Percentiles rank a stretch among this genome's conserved stretches.
Conservation (phyloP, 306 rosid species). For the Vachellia collinsii region DNA sequence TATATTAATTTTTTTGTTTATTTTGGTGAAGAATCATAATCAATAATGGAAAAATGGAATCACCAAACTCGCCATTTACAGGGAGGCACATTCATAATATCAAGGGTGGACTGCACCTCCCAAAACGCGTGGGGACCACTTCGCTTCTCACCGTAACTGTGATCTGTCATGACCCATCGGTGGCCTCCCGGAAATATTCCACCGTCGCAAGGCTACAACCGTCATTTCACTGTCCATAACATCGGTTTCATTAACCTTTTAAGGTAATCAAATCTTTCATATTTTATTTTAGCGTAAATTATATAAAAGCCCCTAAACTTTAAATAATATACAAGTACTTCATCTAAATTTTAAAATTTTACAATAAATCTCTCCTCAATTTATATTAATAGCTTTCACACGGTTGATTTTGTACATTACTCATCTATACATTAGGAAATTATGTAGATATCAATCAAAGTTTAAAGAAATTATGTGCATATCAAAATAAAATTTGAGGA, state of each 20-base stretch:
- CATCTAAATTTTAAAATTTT: no score
- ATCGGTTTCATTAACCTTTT: neutral
- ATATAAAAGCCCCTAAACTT: no score
- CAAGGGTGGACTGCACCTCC: neutral
- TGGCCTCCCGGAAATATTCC: neutral
- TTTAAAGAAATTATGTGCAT: no score
- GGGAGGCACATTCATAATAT: neutral
- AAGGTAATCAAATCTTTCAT: neutral
- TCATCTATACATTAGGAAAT: no score
- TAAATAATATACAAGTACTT: no score
- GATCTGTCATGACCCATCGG: neutral
- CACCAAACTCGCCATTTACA: neutral
- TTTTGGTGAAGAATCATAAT: neutral
- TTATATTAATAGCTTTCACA: no score
- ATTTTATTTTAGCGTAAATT: no score
- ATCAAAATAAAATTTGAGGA: no score
- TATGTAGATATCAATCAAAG: no score
- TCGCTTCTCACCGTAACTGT: neutral
- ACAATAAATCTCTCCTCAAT: no score
- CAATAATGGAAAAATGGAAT: neutral
- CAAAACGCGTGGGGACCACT: neutral
- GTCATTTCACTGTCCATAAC: neutral
- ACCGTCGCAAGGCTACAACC: neutral
- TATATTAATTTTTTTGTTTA: neutral
- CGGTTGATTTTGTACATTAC: no score